phyloP scores from a whole-genome alignment of 257 asterid species.

The Nicotiana noctiflora region DNA sequence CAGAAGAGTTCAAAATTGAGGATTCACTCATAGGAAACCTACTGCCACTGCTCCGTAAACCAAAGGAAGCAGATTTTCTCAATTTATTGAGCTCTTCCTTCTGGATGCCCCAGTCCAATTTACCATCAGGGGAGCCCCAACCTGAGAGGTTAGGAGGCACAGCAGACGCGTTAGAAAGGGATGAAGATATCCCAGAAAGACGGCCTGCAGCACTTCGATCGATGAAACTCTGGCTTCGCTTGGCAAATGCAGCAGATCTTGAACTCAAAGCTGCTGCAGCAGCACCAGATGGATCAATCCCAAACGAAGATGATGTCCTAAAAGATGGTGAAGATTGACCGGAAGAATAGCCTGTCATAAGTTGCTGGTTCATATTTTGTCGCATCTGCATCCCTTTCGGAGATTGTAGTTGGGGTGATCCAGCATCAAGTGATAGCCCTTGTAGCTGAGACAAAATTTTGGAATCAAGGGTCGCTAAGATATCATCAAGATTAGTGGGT shows the following conservation, averaged over 20 bases:
- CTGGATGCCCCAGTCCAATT: slow-evolving; percentile 38
- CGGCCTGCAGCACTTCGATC: slow-evolving; percentile 21
- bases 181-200: slow-evolving; percentile 19
- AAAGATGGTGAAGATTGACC: slow-evolving; percentile 19
- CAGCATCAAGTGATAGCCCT: slow-evolving; percentile 20
- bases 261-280: slow-evolving; percentile 19
- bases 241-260: slow-evolving; percentile 34
- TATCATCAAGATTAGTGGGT: slow-evolving; percentile 27
- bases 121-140: slow-evolving; percentile 46
- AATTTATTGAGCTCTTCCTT: slow-evolving; percentile 34
- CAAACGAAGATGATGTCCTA: slow-evolving; percentile 25
- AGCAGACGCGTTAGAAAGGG: slow-evolving; percentile 1
- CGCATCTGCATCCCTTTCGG: slow-evolving; percentile 20
- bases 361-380: slow-evolving; percentile 22
- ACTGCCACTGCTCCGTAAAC: slow-evolving; percentile 22
- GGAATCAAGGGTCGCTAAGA: slow-evolving; percentile 22
- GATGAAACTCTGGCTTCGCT: slow-evolving; percentile 39
- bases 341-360: slow-evolving; percentile 12
- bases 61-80: slow-evolving; percentile 41
- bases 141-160: slow-evolving; percentile 20
- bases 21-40: slow-evolving; percentile 8
- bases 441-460: slow-evolving; percentile 25
- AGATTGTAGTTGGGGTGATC: slow-evolving; percentile 14
- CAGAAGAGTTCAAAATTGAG: slow-evolving; percentile 4
- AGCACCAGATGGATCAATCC: slow-evolving; percentile 18